phyloP scores from a whole-genome alignment of 148 eudicot genomes.

The Arbutus unedo region DNA sequence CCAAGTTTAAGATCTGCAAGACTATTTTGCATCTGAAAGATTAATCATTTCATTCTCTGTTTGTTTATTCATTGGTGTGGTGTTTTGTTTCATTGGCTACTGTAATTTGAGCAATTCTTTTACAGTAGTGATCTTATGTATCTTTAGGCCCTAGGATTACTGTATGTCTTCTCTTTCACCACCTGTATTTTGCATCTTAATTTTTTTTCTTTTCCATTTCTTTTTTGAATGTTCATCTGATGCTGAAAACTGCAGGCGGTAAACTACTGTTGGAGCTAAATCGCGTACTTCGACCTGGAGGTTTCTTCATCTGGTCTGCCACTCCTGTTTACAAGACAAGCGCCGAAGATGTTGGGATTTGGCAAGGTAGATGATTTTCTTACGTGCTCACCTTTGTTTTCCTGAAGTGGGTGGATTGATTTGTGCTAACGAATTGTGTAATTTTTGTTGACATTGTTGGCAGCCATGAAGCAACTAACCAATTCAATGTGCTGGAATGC shows the following conservation, averaged over 20 bases:
- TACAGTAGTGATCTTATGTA: not conserved
- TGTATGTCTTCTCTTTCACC: not conserved
- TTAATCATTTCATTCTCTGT: not conserved
- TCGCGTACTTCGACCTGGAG: constrained; percentile 51
- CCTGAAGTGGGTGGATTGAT: not conserved
- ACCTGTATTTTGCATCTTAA: no score
- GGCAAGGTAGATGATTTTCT: constrained; percentile 35
- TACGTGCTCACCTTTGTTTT: not conserved
- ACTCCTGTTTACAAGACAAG: constrained; percentile 43
- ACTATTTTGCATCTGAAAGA: constrained; percentile 25
- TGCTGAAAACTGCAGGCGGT: constrained; percentile 32
- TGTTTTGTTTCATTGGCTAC: not conserved
- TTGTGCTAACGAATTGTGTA: not conserved
- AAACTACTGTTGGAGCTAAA: constrained; percentile 52
- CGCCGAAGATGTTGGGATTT: constrained; percentile 43
- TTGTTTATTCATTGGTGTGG: not conserved
- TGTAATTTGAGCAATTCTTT: not conserved
- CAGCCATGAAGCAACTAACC: constrained; percentile 84
- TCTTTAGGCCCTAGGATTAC: not conserved
- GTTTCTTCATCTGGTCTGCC: constrained; percentile 54
- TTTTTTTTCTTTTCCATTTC: not conserved
- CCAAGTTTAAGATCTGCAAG: not conserved
- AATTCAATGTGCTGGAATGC: constrained; percentile 84
- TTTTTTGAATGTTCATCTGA: not conserved
- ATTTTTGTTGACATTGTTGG: constrained; percentile 12